These are phyloP conservation scores for Lichtheimia ramosa DNA, from an alignment of 371 early-diverging fungal species.

Conservation along the genomic window DNA sequence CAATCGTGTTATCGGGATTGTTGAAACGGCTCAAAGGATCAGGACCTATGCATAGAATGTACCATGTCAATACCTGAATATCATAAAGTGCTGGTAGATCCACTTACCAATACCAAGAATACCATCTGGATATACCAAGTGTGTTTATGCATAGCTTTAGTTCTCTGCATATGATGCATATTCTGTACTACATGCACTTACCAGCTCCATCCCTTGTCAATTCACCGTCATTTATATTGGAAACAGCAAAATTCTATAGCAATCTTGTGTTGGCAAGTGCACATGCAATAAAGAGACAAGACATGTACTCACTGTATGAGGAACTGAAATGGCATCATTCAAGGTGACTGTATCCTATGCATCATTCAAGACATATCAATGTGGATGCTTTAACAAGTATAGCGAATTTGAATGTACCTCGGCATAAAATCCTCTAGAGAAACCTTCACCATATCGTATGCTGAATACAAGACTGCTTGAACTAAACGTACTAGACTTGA, in stretches of 20 bases:
- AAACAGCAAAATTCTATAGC: constrained; percentile 37
- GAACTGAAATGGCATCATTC: constrained; percentile 20
- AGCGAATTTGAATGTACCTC: constrained; percentile 5
- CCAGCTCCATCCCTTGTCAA: constrained; percentile 36
- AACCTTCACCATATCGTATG: constrained; percentile 46
- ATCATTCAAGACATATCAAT: no score
- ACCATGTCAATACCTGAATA: no score
- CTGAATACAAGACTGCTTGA: constrained; percentile 18
- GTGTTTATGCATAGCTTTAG: neutral
- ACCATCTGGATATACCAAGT: constrained; percentile 22
- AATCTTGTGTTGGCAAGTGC: neutral
- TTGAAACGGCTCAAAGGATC: constrained; percentile 34
- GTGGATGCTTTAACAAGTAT: neutral
- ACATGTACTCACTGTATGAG: constrained; percentile 22
- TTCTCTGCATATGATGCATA: no score
- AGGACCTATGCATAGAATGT: constrained; percentile 16
- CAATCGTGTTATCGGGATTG: constrained; percentile 24
- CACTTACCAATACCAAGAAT: constrained; percentile 34
- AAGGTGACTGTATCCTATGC: constrained; percentile 34
- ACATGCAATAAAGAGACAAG: neutral
- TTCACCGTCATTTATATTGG: constrained; percentile 47
- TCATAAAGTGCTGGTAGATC: neutral
- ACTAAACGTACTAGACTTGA: constrained; percentile 22
- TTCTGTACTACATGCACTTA: neutral
- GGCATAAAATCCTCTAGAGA: constrained; percentile 36